These are phyloP conservation scores for Cryptosporidium meleagridis DNA, from an alignment of 169 alveolate genomes.

Conservation along the genomic window DNA sequence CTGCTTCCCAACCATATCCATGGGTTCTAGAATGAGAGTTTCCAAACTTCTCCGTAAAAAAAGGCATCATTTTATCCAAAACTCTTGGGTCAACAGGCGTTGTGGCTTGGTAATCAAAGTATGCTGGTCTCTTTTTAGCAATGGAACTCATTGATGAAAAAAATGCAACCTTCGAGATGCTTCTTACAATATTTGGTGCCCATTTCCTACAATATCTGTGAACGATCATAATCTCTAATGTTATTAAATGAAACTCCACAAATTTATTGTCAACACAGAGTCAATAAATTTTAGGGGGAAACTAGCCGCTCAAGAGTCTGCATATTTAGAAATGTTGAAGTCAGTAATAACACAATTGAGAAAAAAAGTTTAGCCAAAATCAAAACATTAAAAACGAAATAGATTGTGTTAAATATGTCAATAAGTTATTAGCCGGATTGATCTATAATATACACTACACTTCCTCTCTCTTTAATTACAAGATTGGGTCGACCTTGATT, in stretches of 20 bases:
- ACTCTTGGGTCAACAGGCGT: conserved; percentile 98
- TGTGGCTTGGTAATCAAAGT: conserved; percentile 97
- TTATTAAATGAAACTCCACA: neutral
- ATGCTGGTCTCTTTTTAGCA: conserved; percentile 75
- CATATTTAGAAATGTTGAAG: neutral
- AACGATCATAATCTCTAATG: neutral
- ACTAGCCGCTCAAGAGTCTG: neutral
- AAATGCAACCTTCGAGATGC: conserved; percentile 15
- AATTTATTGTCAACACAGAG: neutral
- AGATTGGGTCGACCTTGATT: neutral
- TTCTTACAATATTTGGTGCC: neutral
- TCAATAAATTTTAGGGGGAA: neutral
- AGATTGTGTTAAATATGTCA: neutral
- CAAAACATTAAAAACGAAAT: neutral
- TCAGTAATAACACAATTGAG: neutral
- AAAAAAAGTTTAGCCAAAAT: neutral
- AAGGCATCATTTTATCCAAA: conserved; percentile 97
- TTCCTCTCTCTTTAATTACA: neutral
- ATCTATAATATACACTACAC: neutral
- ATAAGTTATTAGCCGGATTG: neutral
- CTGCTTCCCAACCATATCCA: conserved; percentile 97
- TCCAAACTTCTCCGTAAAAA: conserved; percentile 91
- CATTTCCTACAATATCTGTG: neutral
- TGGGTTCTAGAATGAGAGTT: conserved; percentile 98
- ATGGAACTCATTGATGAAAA: conserved; percentile 10